Evolutionary conservation across 345 rosid species (phyloP), one percentile per base, ranked within the genome.

Genomic region (Linum usitatissimum): DNA sequence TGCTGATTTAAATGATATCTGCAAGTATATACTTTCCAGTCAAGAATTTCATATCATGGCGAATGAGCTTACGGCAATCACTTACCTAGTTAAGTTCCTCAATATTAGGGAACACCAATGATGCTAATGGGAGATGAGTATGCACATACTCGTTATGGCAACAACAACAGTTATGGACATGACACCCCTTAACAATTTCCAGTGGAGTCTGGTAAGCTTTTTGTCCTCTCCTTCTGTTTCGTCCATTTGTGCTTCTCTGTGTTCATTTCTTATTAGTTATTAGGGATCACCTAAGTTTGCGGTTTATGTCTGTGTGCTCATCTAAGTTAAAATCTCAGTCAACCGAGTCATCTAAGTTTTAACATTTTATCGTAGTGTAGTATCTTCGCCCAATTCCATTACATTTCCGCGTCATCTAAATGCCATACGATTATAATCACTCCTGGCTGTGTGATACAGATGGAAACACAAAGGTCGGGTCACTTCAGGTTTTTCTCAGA

Each of bases 121-220:
- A 87, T 87, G 95, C 75, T 89, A 45, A 92, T 92, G 98, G 97
- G 98, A 61, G 98, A 89, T 66, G 99, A 89, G 64, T 89, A 93
- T 56, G 97, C 84, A 19, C 96, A 93, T 71, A 83, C 97, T 0
- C 85, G 94, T 28, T 75, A 79, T 75, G 99, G 99, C 66, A 93
- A 89, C 62, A 93, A 89, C 86, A 93, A 87, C 70, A 87, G 96
- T 73, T 89, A 89, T 56, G 99, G 97, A 40, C 96, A 89, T 73
- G 97, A 89, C 78, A 80, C 81, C 18, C 64, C 75, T 93, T 65
- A 93, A 93, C 79, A 82, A 89, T 79, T 87, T 89, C 68, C 91
- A 79, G 73, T 89, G 97, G 97, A 70, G 59, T 8, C 81, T 79
- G 81, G 99, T 78, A 73, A 69, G 70, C 51, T 55, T 68, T 57